Conservation (phyloP, 75 land plant species). For the Gnetum montanum region DNA sequence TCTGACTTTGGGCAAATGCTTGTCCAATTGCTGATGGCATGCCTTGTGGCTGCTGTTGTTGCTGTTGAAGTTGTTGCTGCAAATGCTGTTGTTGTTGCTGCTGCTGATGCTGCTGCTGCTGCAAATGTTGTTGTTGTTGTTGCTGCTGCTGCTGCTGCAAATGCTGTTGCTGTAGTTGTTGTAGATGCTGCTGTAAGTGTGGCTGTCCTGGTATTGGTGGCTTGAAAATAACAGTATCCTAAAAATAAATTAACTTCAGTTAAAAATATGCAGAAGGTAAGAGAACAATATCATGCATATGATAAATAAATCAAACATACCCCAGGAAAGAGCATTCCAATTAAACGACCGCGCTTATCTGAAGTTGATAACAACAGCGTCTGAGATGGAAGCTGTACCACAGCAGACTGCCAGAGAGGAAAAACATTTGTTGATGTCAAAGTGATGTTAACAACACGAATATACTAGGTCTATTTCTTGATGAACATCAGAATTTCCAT, state of each 20-base stretch:
- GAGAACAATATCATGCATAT: background rate
- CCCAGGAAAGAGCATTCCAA: conserved; percentile 95
- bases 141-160: conserved; percentile 12
- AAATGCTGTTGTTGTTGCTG: conserved; percentile 29
- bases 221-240: conserved; percentile 98
- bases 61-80: conserved; percentile 33
- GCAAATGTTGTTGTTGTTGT: conserved; percentile 20
- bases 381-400: conserved; percentile 80
- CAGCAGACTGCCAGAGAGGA: conserved; percentile 61
- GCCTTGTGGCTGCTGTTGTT: conserved; percentile 22
- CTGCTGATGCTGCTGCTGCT: conserved; percentile 21
- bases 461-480: too few species aligned
- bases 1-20: conserved; percentile 18
- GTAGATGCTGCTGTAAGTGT: conserved; percentile 38
- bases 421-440: too few species aligned
- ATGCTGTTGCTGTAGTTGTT: conserved; percentile 6
- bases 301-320: conserved; percentile 22
- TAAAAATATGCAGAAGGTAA: background rate
- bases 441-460: too few species aligned
- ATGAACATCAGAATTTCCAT: too few species aligned
- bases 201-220: conserved; percentile 57
- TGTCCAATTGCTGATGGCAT: conserved; percentile 26
- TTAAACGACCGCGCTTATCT: conserved; percentile 75
- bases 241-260: background rate
- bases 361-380: conserved; percentile 77